A percentile compares a stretch with the other conserved stretches of the same genome.
These are phyloP conservation scores for Yamadazyma scolyti DNA, from an alignment of 805 yeast species.

Conservation along the genomic window DNA sequence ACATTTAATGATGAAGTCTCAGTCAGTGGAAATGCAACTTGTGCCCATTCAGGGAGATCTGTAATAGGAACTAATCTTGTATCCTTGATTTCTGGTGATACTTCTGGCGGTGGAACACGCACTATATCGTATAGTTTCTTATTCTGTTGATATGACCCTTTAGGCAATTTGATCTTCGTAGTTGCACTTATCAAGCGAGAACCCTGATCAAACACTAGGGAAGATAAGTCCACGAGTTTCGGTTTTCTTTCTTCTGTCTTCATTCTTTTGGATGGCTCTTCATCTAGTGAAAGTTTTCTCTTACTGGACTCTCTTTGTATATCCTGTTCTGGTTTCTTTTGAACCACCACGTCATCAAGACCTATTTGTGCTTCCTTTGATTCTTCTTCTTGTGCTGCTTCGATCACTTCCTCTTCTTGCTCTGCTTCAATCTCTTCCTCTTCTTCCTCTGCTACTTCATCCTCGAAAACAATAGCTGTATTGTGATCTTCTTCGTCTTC, in stretches of 20 bases:
- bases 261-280: slow-evolving; percentile 4
- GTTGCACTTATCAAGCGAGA: slow-evolving; percentile 62
- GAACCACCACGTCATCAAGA: too few species aligned
- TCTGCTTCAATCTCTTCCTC: slow-evolving; percentile 21
- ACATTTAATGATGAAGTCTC: slow-evolving; percentile 70
- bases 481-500: slow-evolving; percentile 19
- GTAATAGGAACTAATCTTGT: slow-evolving; percentile 49
- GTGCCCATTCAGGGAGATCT: slow-evolving; percentile 80
- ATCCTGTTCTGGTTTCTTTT: too few species aligned
- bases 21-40: slow-evolving; percentile 61
- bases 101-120: slow-evolving; percentile 81
- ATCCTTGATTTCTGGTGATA: slow-evolving; percentile 37
- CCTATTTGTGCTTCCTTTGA: slow-evolving; percentile 36
- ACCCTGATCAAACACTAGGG: slow-evolving; percentile 68
- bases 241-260: slow-evolving; percentile 36
- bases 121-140: slow-evolving; percentile 81
- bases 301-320: slow-evolving; percentile 16
- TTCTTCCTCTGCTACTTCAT: slow-evolving; percentile 23
- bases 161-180: slow-evolving; percentile 65
- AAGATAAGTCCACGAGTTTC: slow-evolving; percentile 57
- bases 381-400: slow-evolving; percentile 1
- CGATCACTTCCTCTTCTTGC: slow-evolving; percentile 22
- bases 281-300: slow-evolving; percentile 15
- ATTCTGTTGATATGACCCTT: slow-evolving; percentile 75
- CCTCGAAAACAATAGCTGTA: slow-evolving; percentile 37